Conservation (phyloP, 1,139 yeast species). For the Candida tropicalis region DNA sequence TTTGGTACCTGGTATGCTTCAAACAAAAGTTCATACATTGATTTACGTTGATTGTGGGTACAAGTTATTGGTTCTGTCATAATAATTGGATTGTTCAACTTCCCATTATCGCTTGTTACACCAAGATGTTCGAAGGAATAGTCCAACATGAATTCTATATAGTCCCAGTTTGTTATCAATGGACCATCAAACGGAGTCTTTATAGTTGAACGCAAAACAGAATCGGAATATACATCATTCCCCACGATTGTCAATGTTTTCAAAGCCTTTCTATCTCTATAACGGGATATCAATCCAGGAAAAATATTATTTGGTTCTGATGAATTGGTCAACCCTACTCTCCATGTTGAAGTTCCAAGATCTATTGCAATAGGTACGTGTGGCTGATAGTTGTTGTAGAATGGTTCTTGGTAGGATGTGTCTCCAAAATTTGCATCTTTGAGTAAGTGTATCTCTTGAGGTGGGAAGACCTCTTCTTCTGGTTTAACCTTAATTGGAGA, state of each 20-base stretch:
- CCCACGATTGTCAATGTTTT: constrained; percentile 76
- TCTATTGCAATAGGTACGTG: constrained; percentile 81
- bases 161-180: constrained; percentile 89
- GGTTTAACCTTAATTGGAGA: constrained; percentile 24
- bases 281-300: constrained; percentile 71
- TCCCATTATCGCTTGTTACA: constrained; percentile 54
- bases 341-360: constrained; percentile 69
- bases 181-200: constrained; percentile 88
- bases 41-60: constrained; percentile 67
- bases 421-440: constrained; percentile 39
- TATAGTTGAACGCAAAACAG: constrained; percentile 65
- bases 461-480: constrained; percentile 39
- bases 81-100: constrained; percentile 77
- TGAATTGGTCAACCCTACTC: constrained; percentile 69
- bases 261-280: constrained; percentile 73
- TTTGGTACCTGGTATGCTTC: constrained; percentile 80
- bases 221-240: constrained; percentile 75
- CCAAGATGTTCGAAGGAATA: constrained; percentile 81
- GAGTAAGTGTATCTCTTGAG: constrained; percentile 53
- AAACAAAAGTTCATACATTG: constrained; percentile 78
- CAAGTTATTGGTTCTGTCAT: constrained; percentile 78
- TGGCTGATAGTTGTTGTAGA: constrained; percentile 50
- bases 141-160: constrained; percentile 78
- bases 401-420: constrained; percentile 45
- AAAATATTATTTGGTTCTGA: constrained; percentile 64